Evolutionary conservation across 108 stramenopile genomes (phyloP), one percentile per base, ranked within the genome.

Genomic region (Cyclotella kingstonii): DNA sequence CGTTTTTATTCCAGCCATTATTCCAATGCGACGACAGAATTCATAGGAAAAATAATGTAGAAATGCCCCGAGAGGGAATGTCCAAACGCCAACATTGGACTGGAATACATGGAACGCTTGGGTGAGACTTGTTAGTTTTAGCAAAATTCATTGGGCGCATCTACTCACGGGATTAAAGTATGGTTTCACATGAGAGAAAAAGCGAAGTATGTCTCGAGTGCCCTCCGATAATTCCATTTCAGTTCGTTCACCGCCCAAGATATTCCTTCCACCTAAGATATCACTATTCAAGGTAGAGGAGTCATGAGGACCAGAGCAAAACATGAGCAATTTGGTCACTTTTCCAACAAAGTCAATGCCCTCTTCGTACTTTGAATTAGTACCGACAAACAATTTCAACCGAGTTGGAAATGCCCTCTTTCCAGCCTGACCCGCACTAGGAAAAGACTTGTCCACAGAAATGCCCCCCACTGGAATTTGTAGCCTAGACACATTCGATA

Each of bases 81-180:
- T 92, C 94, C 94, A 95, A 8, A 78, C 42, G 40, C 94, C 94
- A 51, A 84, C 46, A 76, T 95, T 95, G 26, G 89, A 90, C 55
- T 46, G 2, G 10, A 22, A 18, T 9, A 19, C 19, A 18, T 10
- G 45, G 18, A 18, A 1, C 1, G 2, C 45, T 22, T 18, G 19
- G 21, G 23, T 51, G 9, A 5, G 3, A 27, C 31, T 30, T 9
- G 26, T n/a, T 14, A 30, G 1, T 5, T 19, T 19, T 1, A 51
- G 8, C 31, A 9, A 30, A 10, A 53, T 53, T 29, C 51, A 53
- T 3, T 21, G 21, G 19, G 25, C 41, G 29, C 55, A 19, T 30
- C 12, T 1, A 41, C 55, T 56, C 12, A 56, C 55, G 8, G 94
- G 94, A 67, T 95, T 84, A 76, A 86, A 95, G 58, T 95, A 95